These are phyloP conservation scores for Adansonia rubrostipa DNA, from an alignment of 441 rosid species.

Conservation along the genomic window DNA sequence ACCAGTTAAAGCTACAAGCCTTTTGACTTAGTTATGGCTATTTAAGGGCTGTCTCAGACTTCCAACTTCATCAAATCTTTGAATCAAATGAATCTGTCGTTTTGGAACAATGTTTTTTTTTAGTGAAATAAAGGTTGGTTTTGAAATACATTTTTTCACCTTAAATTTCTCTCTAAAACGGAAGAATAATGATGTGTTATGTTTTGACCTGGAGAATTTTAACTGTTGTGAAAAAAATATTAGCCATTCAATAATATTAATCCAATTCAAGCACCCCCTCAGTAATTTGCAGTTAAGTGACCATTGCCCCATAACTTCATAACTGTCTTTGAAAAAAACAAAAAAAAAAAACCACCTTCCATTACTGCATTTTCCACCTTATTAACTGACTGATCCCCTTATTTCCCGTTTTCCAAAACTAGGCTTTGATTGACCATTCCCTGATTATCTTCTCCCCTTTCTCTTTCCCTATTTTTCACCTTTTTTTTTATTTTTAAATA, in stretches of 20 bases:
- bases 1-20: not conserved
- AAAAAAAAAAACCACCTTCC: too few relatives aligned
- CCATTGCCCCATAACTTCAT: not conserved
- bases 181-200: not conserved
- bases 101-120: too few relatives aligned
- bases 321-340: not conserved
- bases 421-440: not conserved
- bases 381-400: slow-evolving; percentile 30
- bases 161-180: not conserved
- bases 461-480: not conserved
- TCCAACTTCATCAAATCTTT: not conserved
- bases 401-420: slow-evolving; percentile 14
- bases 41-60: not conserved
- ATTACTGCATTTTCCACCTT: slow-evolving; percentile 4
- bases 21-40: not conserved
- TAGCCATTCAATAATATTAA: not conserved
- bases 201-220: not conserved
- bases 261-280: too few relatives aligned
- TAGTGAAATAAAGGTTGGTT: too few relatives aligned
- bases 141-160: too few relatives aligned
- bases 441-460: not conserved
- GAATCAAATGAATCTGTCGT: not conserved
- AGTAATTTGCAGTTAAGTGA: not conserved
- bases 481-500: not conserved
- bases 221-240: not conserved